Evolutionary conservation across 2,329 filamentous ascomycete genomes (phyloP).

Genomic region (Cladosporium austrohemisphaericum): DNA sequence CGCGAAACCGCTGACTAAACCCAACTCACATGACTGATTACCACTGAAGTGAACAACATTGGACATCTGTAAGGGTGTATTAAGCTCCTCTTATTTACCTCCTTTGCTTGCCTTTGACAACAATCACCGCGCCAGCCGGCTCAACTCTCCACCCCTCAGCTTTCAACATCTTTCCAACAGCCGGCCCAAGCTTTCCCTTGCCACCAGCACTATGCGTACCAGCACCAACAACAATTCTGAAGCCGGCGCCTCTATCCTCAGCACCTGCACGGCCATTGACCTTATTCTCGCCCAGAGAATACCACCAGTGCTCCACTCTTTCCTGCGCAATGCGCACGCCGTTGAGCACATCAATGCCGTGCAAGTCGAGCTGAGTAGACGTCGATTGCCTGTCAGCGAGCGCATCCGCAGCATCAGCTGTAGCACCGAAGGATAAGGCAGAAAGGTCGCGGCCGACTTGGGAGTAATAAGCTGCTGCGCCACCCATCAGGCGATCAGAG

Average conservation of each 20-base stretch:
- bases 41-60: no score
- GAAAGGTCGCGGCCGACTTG: conserved; percentile 65
- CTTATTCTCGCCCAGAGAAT: conserved; percentile 61
- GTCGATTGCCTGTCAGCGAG: conserved; percentile 65
- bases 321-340: conserved; percentile 73
- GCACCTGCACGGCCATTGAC: conserved; percentile 43
- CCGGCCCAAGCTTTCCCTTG: conserved; percentile 69
- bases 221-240: conserved; percentile 74
- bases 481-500: conserved; percentile 70
- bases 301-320: conserved; percentile 72
- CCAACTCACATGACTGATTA: no score
- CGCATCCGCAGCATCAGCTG: conserved; percentile 64
- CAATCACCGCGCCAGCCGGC: conserved; percentile 65
- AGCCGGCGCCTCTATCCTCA: conserved; percentile 51
- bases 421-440: conserved; percentile 54
- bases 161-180: conserved; percentile 71
- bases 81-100: no score
- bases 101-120: conserved; percentile 56
- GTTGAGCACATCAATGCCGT: conserved; percentile 77
- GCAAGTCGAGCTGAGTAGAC: conserved; percentile 64
- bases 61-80: no score
- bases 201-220: conserved; percentile 77
- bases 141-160: conserved; percentile 81
- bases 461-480: conserved; percentile 72
- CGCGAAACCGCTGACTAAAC: no score